phyloP scores from a whole-genome alignment of 441 rosid species.

The Eruca vesicaria region DNA sequence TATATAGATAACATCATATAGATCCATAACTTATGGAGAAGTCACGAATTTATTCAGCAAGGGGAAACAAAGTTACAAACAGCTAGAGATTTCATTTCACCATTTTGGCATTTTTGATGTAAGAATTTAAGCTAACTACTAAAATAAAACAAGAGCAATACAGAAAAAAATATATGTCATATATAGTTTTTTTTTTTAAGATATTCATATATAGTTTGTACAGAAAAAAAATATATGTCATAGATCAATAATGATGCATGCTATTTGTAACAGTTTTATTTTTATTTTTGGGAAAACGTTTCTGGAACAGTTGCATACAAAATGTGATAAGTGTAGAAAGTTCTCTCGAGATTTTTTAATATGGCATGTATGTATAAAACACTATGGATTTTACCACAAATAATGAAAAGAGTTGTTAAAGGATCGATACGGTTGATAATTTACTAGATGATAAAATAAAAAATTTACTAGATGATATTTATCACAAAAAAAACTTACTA shows the following conservation, averaged over 20 bases:
- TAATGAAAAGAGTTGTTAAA: not conserved
- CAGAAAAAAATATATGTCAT: conserved; percentile 1
- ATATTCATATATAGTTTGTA: not conserved
- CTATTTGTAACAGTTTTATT: conserved; percentile 4
- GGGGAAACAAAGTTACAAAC: not conserved
- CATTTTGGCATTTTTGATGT: conserved; percentile 6
- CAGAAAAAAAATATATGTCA: no score
- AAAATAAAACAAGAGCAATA: not conserved
- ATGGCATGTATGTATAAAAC: not conserved
- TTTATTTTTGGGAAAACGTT: no score
- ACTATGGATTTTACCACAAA: not conserved
- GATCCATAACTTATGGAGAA: not conserved
- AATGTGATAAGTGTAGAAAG: not conserved
- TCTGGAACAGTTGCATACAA: not conserved
- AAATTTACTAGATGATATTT: no score
- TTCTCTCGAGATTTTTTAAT: not conserved
- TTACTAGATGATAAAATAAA: no score
- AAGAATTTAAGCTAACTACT: not conserved
- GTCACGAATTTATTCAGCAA: not conserved
- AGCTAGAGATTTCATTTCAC: not conserved
- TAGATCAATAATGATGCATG: conserved; percentile 5
- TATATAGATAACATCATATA: conserved; percentile 9
- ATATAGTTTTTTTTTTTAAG: no score
- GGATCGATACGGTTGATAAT: not conserved
- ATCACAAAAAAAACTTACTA: not conserved